Evolutionary conservation across 2,329 filamentous ascomycete genomes (phyloP), one percentile per base, ranked within the genome.

Genomic region (Sclerotiophoma versabilis): DNA sequence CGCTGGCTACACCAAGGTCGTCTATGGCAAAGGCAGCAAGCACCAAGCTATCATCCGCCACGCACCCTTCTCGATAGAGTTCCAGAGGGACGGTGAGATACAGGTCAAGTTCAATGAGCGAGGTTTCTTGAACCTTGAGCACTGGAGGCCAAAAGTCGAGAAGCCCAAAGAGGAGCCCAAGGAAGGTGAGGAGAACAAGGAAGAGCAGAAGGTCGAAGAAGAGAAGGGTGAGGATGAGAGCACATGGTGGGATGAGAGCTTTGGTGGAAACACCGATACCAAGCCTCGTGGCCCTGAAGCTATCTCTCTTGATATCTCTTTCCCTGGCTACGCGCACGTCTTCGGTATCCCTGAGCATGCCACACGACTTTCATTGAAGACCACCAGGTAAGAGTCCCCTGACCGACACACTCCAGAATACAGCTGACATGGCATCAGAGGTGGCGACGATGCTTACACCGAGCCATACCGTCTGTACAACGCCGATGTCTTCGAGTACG

Each of bases 241-340:
- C 76, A 97, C 93, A 3, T 97, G 92, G 92, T 99, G 95, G 95
- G 95, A 99, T 6, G 95, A 99, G 79, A 86, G 84, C 0, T 99
- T 99, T 75, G 93, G 93, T 60, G 93, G 93, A 57, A 96, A 95
- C 74, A 98, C 93, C 0, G 95, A 99, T 75, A 86, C 88, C 5
- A 99, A 99, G 77, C 93, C 95, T n/a, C 87, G 87, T 68, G 95
- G 95, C 1, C 95, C 95, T 0, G 95, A 99, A 76, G 95, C 93
- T 71, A 83, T 99, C 37, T 92, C 86, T 12, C 77, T 99, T 54
- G 95, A 99, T 71, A 93, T 99, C 65, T 88, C 89, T 0, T 99
- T 99, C 76, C 87, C 90, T 1, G 92, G 90, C 29, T 99, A 96
- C 71, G 88, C 90, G 48, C 89, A 97, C 74, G 93, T 98, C 44